Evolutionary conservation across 1,139 yeast species (phyloP), one percentile per base, ranked within the genome.

Genomic region (Lodderomyces jiufengensis): DNA sequence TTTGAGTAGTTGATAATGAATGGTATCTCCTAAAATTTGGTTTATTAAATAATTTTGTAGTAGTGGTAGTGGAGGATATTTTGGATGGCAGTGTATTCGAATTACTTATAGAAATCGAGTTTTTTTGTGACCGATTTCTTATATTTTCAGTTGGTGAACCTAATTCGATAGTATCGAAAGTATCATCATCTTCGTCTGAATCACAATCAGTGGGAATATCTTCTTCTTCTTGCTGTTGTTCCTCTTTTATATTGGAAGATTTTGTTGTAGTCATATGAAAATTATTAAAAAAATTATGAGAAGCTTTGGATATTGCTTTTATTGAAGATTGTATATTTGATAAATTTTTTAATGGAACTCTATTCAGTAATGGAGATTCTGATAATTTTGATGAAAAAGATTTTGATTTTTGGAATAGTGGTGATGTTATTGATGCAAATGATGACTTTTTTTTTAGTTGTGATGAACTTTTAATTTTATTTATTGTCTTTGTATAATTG

Each of bases 1-100:
- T 63, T 37, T 51, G 59, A 27, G 64, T 65, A 42, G 77, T 80
- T 51, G 71, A 78, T 83, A 81, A 77, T 28, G 84, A 77, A 48
- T 79, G 86, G 18, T 81, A 78, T 40, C 87, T 66, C 38, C 87
- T 63, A 38, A 73, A 72, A 46, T 45, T 46, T 9, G 45, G 40
- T 16, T 38, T 31, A 18, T 18, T 18, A 18, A 18, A 8, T 29
- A 14, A 26, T 7, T 21, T 28, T 9, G 31, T 14, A 25, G 29
- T 10, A 16, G 24, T 10, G 14, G 35, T 25, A 30, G 11, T 9
- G 20, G 32, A 10, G 2, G 14, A n/a, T 9, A 16, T 15, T 9
- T 28, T 18, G 4, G 8, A 15, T 15, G 16, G 21, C 5, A 12
- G 13, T 9, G 16, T 24, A 22, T 22, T 22, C 5, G 4, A 4